Conservation (phyloP, 2,329 filamentous ascomycete species). For the Dissoconium aciculare region DNA sequence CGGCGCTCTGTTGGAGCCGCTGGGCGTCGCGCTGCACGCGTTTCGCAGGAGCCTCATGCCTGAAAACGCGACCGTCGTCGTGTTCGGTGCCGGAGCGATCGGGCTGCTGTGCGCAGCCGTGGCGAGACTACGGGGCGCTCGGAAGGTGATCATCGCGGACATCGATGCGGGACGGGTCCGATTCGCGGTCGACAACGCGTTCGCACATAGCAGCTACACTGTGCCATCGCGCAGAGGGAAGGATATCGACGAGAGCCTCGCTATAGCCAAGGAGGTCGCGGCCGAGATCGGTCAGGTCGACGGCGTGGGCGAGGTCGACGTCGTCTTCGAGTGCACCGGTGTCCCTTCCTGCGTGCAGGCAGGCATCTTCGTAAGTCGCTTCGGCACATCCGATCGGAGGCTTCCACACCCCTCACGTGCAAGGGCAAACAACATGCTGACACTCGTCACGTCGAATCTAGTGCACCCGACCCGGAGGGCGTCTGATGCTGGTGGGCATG, state of each 20-base stretch:
- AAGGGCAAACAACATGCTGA: constrained; percentile 4
- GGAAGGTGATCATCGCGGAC: constrained; percentile 44
- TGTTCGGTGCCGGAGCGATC: constrained; percentile 48
- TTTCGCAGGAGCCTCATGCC: constrained; percentile 39
- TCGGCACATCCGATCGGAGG: neutral
- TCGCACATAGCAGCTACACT: constrained; percentile 32
- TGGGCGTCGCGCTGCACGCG: constrained; percentile 47
- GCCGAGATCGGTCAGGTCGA: constrained; percentile 27
- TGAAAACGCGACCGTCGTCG: constrained; percentile 32
- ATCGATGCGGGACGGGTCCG: constrained; percentile 42
- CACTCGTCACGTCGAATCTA: constrained; percentile 13
- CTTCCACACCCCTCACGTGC: too few relatives aligned
- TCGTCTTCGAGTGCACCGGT: constrained; percentile 63
- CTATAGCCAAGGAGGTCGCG: constrained; percentile 37
- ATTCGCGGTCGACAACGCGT: constrained; percentile 39
- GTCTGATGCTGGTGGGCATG: constrained; percentile 66
- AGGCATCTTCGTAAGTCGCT: constrained; percentile 45
- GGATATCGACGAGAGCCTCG: constrained; percentile 39
- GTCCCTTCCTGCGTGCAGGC: constrained; percentile 62
- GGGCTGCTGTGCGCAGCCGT: constrained; percentile 45
- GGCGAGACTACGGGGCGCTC: constrained; percentile 38
- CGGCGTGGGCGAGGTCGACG: constrained; percentile 43
- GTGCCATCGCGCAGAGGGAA: constrained; percentile 34
- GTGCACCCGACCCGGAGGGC: constrained; percentile 52
- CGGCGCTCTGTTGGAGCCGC: constrained; percentile 45